Conservation (phyloP, 805 yeast species). For the Saccharomycopsis fibuligera region DNA sequence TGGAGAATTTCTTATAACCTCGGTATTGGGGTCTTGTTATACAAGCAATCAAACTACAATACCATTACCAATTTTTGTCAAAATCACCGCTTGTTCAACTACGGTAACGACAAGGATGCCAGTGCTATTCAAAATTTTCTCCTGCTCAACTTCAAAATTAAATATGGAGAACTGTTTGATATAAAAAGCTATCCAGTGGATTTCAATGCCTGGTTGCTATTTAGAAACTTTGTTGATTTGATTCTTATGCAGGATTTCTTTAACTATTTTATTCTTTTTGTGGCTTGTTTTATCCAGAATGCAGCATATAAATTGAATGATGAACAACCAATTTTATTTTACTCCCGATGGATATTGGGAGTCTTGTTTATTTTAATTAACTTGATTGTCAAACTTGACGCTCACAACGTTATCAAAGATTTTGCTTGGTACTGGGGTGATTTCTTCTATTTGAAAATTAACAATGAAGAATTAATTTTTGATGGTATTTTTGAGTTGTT, state of each 20-base stretch:
- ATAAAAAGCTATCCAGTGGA: slow-evolving; percentile 54
- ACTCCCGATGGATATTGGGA: slow-evolving; percentile 55
- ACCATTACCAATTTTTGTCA: slow-evolving; percentile 48
- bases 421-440: slow-evolving; percentile 97
- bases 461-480: slow-evolving; percentile 60
- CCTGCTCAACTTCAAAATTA: slow-evolving; percentile 39
- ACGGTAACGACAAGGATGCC: slow-evolving; percentile 24
- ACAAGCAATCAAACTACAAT: slow-evolving; percentile 57
- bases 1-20: slow-evolving; percentile 75
- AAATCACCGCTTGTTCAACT: slow-evolving; percentile 38
- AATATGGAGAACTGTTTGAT: slow-evolving; percentile 34
- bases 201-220: slow-evolving; percentile 77
- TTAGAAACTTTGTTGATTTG: slow-evolving; percentile 73
- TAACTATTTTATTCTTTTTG: slow-evolving; percentile 61
- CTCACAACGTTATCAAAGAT: slow-evolving; percentile 82
- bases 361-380: slow-evolving; percentile 58
- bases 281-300: slow-evolving; percentile 33
- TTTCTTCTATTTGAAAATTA: slow-evolving; percentile 72
- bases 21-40: slow-evolving; percentile 70
- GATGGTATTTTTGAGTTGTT: slow-evolving; percentile 88
- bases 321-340: slow-evolving; percentile 39
- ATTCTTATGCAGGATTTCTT: slow-evolving; percentile 81
- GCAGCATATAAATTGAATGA: slow-evolving; percentile 20
- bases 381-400: slow-evolving; percentile 80
- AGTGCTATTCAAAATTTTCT: slow-evolving; percentile 36